These are phyloP conservation scores for Apiospora marii DNA, from an alignment of 2,329 filamentous ascomycete species.

Conservation along the genomic window DNA sequence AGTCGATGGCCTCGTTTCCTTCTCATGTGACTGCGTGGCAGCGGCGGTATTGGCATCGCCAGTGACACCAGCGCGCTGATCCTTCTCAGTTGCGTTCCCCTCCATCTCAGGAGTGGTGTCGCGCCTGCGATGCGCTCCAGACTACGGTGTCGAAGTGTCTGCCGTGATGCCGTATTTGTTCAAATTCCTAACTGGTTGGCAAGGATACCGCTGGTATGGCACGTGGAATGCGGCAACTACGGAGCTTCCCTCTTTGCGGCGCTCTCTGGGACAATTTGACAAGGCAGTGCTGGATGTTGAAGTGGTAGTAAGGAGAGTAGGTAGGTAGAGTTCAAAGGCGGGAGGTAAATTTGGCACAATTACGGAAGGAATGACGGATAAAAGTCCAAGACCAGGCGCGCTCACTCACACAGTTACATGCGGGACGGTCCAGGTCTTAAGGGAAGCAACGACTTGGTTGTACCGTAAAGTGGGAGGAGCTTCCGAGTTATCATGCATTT, in stretches of 20 bases:
- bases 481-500: conserved; percentile 17
- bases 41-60: neutral
- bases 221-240: conserved; percentile 1
- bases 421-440: neutral
- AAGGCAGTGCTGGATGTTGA: neutral
- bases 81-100: conserved; percentile 11
- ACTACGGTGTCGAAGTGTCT: neutral
- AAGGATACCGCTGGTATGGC: conserved; percentile 1
- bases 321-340: neutral
- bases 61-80: neutral
- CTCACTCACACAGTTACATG: neutral
- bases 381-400: neutral
- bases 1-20: neutral
- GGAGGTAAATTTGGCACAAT: neutral
- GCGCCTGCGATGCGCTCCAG: neutral
- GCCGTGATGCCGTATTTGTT: neutral
- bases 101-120: conserved; percentile 21
- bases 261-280: neutral
- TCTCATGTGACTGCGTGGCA: neutral
- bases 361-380: conserved; percentile 11
- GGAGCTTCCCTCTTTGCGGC: neutral
- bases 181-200: conserved; percentile 6
- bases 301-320: neutral
- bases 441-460: neutral
- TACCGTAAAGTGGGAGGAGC: conserved; percentile 3